Evolutionary conservation across 2,329 filamentous ascomycete genomes (phyloP), one percentile per base, ranked within the genome.

Genomic region (Davidsoniella neocaledoniae): DNA sequence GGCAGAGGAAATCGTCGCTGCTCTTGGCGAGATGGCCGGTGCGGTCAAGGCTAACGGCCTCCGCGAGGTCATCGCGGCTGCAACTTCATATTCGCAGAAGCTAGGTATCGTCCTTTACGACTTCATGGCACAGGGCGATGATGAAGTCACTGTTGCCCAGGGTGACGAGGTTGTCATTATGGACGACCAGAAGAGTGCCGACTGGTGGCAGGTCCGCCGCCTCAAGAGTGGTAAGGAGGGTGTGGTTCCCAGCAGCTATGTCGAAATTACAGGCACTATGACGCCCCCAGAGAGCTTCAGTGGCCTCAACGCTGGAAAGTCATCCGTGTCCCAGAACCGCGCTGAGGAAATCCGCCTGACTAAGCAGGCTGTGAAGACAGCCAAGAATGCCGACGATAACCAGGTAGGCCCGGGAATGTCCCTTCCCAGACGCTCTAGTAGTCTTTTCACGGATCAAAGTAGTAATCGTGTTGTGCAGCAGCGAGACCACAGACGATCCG

Each of bases 121-220:
- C 61, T 98, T 98, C 63, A 84, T 86, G 78, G 91, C 91, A 0
- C 90, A 96, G 62, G 88, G 88, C 36, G 85, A 94, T 6, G 91
- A 98, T 58, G 91, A 98, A 65, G 90, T 98, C 44, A 94, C 86
- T 0, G 91, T 98, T 43, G 80, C 77, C 23, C 75, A 83, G 19
- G 91, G 83, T 39, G 91, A 98, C 60, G 90, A 98, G 60, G 90
- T 98, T 39, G 69, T 94, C 41, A 71, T 98, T 49, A 64, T 96
- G 50, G 90, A 98, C 61, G 87, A 95, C 60, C 77, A 72, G 33
- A 91, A 88, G 66, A 95, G 88, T 55, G 87, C 95, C 53, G 91
- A 98, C 62, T 98, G 91, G 91, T 96, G 91, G 90, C 87, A 91
- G 70, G 86, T 98, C 36, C 78, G 84, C 53, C 78, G 88, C 36